Evolutionary conservation across 2,329 filamentous ascomycete species (phyloP), one percentile per base, ranked within the genome.

Genomic region (Paecilomyces sp.): DNA sequence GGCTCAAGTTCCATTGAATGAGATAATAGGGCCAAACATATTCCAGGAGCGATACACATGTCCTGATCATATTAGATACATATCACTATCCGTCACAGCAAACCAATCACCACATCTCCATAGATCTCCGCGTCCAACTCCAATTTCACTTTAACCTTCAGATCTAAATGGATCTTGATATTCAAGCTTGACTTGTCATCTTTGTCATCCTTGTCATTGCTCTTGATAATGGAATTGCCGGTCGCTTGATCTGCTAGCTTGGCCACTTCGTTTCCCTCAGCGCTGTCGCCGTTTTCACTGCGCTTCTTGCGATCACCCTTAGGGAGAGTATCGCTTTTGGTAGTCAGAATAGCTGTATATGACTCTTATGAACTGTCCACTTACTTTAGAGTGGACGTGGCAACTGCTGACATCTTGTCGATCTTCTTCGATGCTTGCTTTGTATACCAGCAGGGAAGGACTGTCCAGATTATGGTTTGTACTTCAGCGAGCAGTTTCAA

Each of bases 111-210:
- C 2, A 68, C 55, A 60, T 68, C 66, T 61, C 66, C 66, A 50
- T 68, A 64, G 51, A 68, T 59, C 60, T 68, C 59, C 12, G 66
- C 66, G 57, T 68, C 65, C 41, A 68, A 58, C 2, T 68, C 66
- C 50, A 68, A 60, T 47, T 62, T 63, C 12, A 68, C 66, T 59
- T 67, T 66, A 13, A 65, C 66, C 25, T 65, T 63, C 8, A 68
- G 33, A 56, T 67, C 69, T 61, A 63, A 62, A 61, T 63, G 69
- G 58, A 64, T 65, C 61, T 8, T 47, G 15, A 47, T 47, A 7
- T 47, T 47, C 36, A 47, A 15, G 8, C 36, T 47, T 15, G 22
- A 22, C 22, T 22, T 22, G 22, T 22, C 22, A 22, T 18, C 36
- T n/a, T 18, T 18, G 15, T 5, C 36, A 18, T 47, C 36, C 13